Base-by-base conservation (phyloP, 495 filamentous ascomycete genomes). In the Staphylotrichum longicolle region DNA sequence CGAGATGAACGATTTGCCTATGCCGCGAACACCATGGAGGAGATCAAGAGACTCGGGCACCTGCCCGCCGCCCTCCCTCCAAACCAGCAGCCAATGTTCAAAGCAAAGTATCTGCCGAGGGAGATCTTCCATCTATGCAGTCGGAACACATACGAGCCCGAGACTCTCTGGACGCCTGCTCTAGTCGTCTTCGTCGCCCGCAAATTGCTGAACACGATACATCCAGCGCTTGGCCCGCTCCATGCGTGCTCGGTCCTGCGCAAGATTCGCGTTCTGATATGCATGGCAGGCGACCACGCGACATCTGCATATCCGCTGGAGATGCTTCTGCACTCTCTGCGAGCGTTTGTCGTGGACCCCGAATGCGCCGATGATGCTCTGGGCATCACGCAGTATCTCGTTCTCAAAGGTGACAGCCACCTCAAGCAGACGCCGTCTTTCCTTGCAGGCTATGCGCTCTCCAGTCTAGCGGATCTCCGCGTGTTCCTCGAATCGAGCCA, bases 291-390 rank as follows among this genome's bases (percentile, higher is more conserved):
- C 7, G 68, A 80, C 15, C 78, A 84, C 15, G 90, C 89, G 33
- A 76, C 88, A 45, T 74, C 84, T 52, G 88, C 87, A 2, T 98
- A 97, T 73, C 89, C 91, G 6, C 74, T 98, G n/a, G 91, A 98
- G 68, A 95, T 96, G 91, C 77, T 93, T 1, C 77, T 98, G 32
- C 88, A 91, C 66, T 85, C 90, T 4, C 80, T 98, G 45, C 80
- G 87, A 15, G 86, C 88, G 2, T 96, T 90, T 63, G 78, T 97
- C 20, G 83, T 85, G 2, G 90, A 97, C 66, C 75, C 84, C 3
- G 85, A 92, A 67, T 98, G 93, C 71, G 88, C 92, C n/a, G 90
- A 96, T 64, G 94, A 99, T 77, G 85, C 90, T 5, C 75, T 98
- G 39, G 93, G 91, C 0, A 82, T 99, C 39, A 81, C 90, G 46